These are phyloP conservation scores for Boletus rubescentipes DNA, from an alignment of 768 basidiomycete genomes.

Conservation along the genomic window DNA sequence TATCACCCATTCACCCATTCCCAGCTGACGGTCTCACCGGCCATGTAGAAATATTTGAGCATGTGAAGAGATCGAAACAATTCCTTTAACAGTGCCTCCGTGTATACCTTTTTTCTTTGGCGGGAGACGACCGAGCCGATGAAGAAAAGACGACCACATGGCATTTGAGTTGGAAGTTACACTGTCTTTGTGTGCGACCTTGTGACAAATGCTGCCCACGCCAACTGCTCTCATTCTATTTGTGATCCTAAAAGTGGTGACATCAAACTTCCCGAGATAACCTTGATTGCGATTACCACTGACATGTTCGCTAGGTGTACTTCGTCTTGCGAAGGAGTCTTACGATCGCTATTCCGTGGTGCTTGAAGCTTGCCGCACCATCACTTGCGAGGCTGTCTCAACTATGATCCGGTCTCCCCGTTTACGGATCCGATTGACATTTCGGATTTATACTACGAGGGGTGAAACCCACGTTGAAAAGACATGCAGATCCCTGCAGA, in stretches of 20 bases:
- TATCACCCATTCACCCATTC: conserved; percentile 26
- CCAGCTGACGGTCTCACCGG: conserved; percentile 23
- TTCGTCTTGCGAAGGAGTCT: conserved; percentile 21
- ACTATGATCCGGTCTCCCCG: conserved; percentile 18
- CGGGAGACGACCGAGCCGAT: background rate
- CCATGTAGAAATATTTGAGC: conserved; percentile 20
- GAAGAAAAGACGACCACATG: conserved; percentile 1
- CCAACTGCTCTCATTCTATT: conserved; percentile 8
- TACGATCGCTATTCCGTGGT: background rate
- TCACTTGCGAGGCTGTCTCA: conserved; percentile 19
- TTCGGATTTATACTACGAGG: conserved; percentile 16
- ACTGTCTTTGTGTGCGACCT: conserved; percentile 6
- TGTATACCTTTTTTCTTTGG: conserved; percentile 5
- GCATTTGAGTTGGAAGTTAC: background rate
- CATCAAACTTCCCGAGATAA: conserved; percentile 15
- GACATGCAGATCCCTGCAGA: conserved; percentile 22
- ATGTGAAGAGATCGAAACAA: conserved; percentile 21
- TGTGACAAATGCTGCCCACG: conserved; percentile 4
- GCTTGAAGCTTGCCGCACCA: conserved; percentile 4
- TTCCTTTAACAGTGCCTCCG: conserved; percentile 11
- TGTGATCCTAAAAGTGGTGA: conserved; percentile 11
- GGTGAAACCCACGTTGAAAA: conserved; percentile 10
- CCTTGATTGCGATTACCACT: conserved; percentile 3
- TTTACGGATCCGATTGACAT: conserved; percentile 9
- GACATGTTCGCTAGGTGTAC: conserved; percentile 3